Evolutionary conservation across 768 basidiomycete genomes (phyloP).

Genomic region (Trametes maxima): DNA sequence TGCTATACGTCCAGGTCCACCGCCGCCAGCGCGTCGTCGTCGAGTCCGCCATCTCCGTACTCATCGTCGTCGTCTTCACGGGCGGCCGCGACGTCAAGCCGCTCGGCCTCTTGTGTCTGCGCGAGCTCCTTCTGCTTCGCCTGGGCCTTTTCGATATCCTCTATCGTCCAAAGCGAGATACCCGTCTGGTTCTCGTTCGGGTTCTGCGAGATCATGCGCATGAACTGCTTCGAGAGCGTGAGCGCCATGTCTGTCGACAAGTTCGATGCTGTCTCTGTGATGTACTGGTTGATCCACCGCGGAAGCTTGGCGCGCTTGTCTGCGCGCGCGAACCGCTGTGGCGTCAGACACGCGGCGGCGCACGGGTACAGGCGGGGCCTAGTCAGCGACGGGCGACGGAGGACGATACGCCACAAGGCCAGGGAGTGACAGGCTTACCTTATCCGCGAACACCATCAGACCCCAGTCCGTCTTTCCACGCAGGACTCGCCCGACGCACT

Average conservation of each 20-base stretch:
- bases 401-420: not conserved
- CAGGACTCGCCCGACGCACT: constrained; percentile 96
- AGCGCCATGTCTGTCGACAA: constrained; percentile 98
- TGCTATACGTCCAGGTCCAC: constrained; percentile 33
- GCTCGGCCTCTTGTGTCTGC: constrained; percentile 48
- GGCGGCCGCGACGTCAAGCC: constrained; percentile 23
- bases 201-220: constrained; percentile 98
- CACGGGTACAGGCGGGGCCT: constrained; percentile 1
- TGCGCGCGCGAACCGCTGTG: constrained; percentile 85
- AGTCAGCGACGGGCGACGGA: not conserved
- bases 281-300: constrained; percentile 99
- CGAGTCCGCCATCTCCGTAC: constrained; percentile 38
- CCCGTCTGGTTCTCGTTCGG: constrained; percentile 96
- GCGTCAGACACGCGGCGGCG: not conserved
- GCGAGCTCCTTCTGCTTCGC: constrained; percentile 73
- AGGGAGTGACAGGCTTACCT: constrained; percentile 50
- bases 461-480: constrained; percentile 99
- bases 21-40: constrained; percentile 34
- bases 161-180: constrained; percentile 91
- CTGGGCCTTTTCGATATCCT: constrained; percentile 87
- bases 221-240: constrained; percentile 92
- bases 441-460: constrained; percentile 98
- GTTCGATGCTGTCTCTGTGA: constrained; percentile 97
- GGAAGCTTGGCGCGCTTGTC: constrained; percentile 96
- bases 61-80: constrained; percentile 58